Conservation (phyloP, 768 basidiomycete genomes). For the Xerocomellus amylosporus region DNA sequence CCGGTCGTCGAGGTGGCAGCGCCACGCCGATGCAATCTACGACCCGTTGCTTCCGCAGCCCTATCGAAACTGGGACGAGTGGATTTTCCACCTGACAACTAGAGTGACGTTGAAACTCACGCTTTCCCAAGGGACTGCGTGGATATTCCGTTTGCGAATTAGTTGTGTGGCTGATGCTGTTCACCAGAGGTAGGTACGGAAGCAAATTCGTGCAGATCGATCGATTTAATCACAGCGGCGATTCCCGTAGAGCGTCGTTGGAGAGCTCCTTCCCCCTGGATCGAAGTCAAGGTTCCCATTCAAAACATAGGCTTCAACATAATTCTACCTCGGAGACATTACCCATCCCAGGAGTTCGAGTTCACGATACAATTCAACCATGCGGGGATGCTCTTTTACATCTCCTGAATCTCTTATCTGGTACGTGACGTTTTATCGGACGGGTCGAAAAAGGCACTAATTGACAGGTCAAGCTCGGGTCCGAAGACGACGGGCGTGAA, state of each 20-base stretch:
- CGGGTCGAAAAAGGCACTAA: slow-evolving; percentile 16
- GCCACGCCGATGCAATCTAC: not conserved
- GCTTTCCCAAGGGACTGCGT: slow-evolving; percentile 2
- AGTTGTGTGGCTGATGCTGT: not conserved
- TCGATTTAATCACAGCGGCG: slow-evolving; percentile 10
- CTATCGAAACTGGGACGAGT: not conserved
- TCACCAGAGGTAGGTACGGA: not conserved
- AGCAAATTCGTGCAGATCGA: not conserved
- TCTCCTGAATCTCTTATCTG: slow-evolving; percentile 9
- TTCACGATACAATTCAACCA: slow-evolving; percentile 23
- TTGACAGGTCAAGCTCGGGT: slow-evolving; percentile 1
- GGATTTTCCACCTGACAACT: slow-evolving; percentile 2
- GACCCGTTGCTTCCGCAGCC: not conserved
- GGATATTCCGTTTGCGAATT: not conserved
- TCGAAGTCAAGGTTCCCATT: slow-evolving; percentile 1
- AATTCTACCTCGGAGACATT: not conserved
- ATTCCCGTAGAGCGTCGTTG: slow-evolving; percentile 8
- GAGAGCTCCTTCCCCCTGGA: slow-evolving; percentile 6
- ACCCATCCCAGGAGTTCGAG: not conserved
- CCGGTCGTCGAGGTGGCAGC: not conserved
- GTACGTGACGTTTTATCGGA: slow-evolving; percentile 1
- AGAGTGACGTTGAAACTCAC: slow-evolving; percentile 1
- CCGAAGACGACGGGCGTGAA: slow-evolving; percentile 8
- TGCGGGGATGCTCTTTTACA: slow-evolving; percentile 17
- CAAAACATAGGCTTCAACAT: not conserved